Evolutionary conservation across 148 eudicot species (phyloP), one percentile per base, ranked within the genome.

Genomic region (Rhododendron henanense): DNA sequence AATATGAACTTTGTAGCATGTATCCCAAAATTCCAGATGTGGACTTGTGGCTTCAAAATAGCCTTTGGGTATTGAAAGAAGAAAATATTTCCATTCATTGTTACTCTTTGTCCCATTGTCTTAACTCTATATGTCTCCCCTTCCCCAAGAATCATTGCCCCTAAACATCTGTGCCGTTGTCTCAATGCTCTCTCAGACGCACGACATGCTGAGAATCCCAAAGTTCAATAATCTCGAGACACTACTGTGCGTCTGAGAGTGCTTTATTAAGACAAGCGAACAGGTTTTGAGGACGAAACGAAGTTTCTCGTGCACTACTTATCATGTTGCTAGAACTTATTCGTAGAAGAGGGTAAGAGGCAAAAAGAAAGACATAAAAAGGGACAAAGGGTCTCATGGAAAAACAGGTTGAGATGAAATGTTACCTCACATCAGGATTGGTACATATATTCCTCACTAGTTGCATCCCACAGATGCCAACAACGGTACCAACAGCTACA

Each of bases 391-490:
- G 35, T 25, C 14, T 65, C 73, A n/a, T 65, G 14, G 13, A 65
- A n/a, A n/a, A 65, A n/a, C 11, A n/a, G 31, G 37, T 71, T 71
- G 41, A 14, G 19, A 13, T 31, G 19, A 16, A 11, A 71, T 33
- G 9, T 85, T 41, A 90, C 93, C 92, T 91, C 78, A 91, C 93
- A 59, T 91, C 93, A 81, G 93, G 93, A 76, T 88, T 91, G 71
- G 86, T 87, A 25, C n/a, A 33, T 35, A 91, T 88, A 75, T 91
- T 88, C 28, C 89, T 71, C 9, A 87, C 79, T 5, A 88, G 87
- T 79, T 88, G 90, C 84, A 90, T 87, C 18, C 65, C 79, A 37
- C 90, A 85, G 44, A 91, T 78, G 35, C 93, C 90, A 50, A 91
- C 87, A 44, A 83, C 93, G 45, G 25, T 44, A 10, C 88, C 91